Percentiles rank a stretch among this genome's conserved stretches.
phyloP scores from a whole-genome alignment of 345 rosid genomes.

The Diplotaxis tenuifolia region DNA sequence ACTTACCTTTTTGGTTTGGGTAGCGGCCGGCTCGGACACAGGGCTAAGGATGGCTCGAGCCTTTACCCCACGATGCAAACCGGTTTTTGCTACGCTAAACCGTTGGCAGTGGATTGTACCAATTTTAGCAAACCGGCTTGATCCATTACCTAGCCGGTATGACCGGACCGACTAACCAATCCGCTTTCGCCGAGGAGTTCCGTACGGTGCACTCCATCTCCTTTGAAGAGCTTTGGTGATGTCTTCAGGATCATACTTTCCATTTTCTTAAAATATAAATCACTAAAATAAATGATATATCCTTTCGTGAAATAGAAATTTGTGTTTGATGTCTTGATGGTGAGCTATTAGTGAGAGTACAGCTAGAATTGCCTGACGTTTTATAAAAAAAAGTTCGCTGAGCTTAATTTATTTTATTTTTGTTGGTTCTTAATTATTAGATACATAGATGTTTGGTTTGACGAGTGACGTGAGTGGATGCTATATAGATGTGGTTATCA shows the following conservation, averaged over 20 bases:
- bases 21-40: conserved; percentile 31
- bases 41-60: conserved; percentile 37
- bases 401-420: conserved; percentile 11
- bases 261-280: conserved; percentile 28
- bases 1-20: conserved; percentile 27
- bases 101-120: conserved; percentile 22
- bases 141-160: conserved; percentile 21
- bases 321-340: conserved; percentile 25
- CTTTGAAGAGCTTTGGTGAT: conserved; percentile 31
- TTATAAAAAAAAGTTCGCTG: background rate
- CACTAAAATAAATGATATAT: conserved; percentile 3
- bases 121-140: conserved; percentile 16
- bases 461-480: conserved; percentile 37
- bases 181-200: conserved; percentile 19
- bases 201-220: conserved; percentile 31
- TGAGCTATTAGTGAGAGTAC: conserved; percentile 18
- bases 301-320: conserved; percentile 14
- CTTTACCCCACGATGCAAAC: conserved; percentile 21
- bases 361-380: conserved; percentile 14
- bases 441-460: conserved; percentile 14
- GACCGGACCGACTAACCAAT: conserved; percentile 22
- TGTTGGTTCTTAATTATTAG: conserved; percentile 20
- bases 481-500: conserved; percentile 32
- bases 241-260: conserved; percentile 38
- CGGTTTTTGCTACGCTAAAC: conserved; percentile 18